These are phyloP conservation scores for Malus hybrid DNA, from an alignment of 331 rosid species.

Conservation along the genomic window DNA sequence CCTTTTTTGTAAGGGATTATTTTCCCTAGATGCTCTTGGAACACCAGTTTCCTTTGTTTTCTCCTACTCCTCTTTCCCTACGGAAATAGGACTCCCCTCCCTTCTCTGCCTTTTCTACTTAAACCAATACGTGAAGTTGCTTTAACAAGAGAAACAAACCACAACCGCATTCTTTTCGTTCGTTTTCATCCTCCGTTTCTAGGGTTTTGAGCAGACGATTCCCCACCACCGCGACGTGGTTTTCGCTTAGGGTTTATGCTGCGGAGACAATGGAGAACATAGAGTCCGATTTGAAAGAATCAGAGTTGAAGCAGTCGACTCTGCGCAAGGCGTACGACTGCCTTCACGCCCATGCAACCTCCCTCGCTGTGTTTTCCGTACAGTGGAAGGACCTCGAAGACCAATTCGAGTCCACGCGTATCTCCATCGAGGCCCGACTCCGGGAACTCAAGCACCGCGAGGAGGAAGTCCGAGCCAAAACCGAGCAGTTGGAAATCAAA, in stretches of 20 bases:
- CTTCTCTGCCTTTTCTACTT: too few relatives aligned
- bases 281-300: constrained; percentile 15
- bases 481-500: background rate
- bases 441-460: background rate
- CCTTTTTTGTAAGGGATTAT: too few relatives aligned
- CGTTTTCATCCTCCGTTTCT: too few relatives aligned
- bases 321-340: constrained; percentile 21
- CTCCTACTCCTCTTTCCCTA: too few relatives aligned
- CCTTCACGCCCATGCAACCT: constrained; percentile 28
- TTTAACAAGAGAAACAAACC: too few relatives aligned
- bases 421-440: background rate
- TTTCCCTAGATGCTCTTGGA: too few relatives aligned
- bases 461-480: constrained; percentile 11
- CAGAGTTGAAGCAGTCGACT: constrained; percentile 27
- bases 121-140: too few relatives aligned
- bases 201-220: too few relatives aligned
- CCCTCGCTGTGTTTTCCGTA: constrained; percentile 15
- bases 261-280: constrained; percentile 26
- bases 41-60: too few relatives aligned
- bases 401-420: constrained; percentile 26
- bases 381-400: constrained; percentile 48
- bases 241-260: background rate
- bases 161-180: too few relatives aligned
- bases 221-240: too few relatives aligned
- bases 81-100: too few relatives aligned